These are phyloP conservation scores for Ustilago curta DNA, from an alignment of 1,284 basidiomycete genomes.

Conservation along the genomic window DNA sequence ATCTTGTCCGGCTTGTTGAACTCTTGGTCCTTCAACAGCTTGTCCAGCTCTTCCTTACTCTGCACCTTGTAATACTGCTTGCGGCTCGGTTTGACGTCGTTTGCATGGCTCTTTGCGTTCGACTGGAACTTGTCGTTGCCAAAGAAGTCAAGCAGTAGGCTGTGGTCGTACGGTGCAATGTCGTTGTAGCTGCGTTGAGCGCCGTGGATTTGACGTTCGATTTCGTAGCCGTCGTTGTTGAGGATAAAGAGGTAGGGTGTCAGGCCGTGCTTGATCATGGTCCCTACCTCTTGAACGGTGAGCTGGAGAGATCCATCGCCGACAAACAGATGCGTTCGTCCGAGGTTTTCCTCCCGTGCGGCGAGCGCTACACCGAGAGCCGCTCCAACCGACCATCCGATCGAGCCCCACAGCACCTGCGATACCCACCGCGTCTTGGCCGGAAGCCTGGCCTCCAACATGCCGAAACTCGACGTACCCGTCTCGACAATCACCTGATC, in stretches of 20 bases:
- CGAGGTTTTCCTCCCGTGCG: slow-evolving; percentile 75
- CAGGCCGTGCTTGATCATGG: slow-evolving; percentile 78
- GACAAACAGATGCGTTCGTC: slow-evolving; percentile 83
- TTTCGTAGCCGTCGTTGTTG: slow-evolving; percentile 82
- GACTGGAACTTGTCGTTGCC: slow-evolving; percentile 11
- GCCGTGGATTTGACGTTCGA: slow-evolving; percentile 84
- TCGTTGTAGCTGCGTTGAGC: slow-evolving; percentile 70
- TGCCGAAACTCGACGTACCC: slow-evolving; percentile 58
- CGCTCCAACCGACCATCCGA: slow-evolving; percentile 84
- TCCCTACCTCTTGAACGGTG: slow-evolving; percentile 75
- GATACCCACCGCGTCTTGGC: slow-evolving; percentile 64
- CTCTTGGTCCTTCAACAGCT: slow-evolving; percentile 74
- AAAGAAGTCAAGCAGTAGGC: slow-evolving; percentile 58
- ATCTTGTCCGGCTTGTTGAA: slow-evolving; percentile 77
- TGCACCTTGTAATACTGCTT: slow-evolving; percentile 77
- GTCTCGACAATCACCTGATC: slow-evolving; percentile 64
- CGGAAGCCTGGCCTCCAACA: slow-evolving; percentile 47
- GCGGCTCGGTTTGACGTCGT: slow-evolving; percentile 72
- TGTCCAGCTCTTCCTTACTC: slow-evolving; percentile 77
- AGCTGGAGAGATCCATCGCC: slow-evolving; percentile 75
- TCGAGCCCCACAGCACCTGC: slow-evolving; percentile 82
- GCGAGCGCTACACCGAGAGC: slow-evolving; percentile 81
- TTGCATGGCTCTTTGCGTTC: slow-evolving; percentile 57
- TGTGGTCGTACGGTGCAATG: slow-evolving; percentile 54
- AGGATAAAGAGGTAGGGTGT: slow-evolving; percentile 85